These are phyloP conservation scores for Leptomonas pyrrhocoris DNA, from an alignment of 208 protist genomes.

Conservation along the genomic window DNA sequence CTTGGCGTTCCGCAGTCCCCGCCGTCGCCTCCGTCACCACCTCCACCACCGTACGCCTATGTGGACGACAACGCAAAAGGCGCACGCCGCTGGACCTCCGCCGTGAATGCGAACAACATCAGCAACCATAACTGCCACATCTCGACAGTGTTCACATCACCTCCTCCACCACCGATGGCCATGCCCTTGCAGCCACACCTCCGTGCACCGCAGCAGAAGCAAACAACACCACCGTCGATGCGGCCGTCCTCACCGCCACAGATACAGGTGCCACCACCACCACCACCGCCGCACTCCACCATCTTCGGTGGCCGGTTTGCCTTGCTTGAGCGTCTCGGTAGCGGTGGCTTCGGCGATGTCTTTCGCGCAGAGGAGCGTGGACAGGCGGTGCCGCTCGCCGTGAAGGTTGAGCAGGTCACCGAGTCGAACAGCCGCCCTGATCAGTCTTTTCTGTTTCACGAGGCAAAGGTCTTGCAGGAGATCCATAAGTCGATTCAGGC, in stretches of 20 bases:
- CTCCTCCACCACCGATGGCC: not conserved
- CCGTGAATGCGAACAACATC: not conserved
- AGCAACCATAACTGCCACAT: not conserved
- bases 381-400: constrained; percentile 38
- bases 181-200: not conserved
- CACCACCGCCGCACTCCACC: constrained; percentile 3
- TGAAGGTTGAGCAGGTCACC: constrained; percentile 59
- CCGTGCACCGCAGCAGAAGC: not conserved
- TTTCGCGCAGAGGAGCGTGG: constrained; percentile 76
- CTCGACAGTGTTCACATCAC: not conserved
- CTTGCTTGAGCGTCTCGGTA: constrained; percentile 87
- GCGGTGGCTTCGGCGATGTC: constrained; percentile 98
- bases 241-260: not conserved
- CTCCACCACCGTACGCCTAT: constrained; percentile 15
- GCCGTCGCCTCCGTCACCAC: not conserved
- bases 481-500: constrained; percentile 61
- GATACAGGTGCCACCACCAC: not conserved
- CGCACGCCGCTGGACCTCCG: constrained; percentile 4
- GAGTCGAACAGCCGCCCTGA: constrained; percentile 33
- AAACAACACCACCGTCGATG: not conserved
- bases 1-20: not conserved
- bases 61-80: constrained; percentile 2
- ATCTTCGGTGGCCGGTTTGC: constrained; percentile 61
- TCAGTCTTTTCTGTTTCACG: constrained; percentile 97
- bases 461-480: constrained; percentile 92